Base-by-base conservation (phyloP, 768 basidiomycete genomes). In the Candolleomyces eurysporus region DNA sequence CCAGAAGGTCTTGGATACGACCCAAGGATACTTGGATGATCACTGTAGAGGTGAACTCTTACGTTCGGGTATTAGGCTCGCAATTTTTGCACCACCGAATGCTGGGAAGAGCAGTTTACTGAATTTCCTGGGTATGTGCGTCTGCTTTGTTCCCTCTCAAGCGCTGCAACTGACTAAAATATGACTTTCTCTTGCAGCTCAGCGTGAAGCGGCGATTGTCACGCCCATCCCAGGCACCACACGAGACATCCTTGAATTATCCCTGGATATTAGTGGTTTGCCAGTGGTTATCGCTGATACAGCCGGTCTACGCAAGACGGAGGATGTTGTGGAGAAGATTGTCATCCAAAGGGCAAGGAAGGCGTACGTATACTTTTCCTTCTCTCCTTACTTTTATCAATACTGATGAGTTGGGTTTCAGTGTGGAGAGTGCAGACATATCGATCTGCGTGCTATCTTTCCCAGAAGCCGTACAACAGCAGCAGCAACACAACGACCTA, bases 91-190 rank as follows among this genome's bases (percentile, higher is more conserved):
- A 0, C 92, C 94, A 22, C 92, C 95, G 0, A 97, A 97, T 67
- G 93, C 90, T 1, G 95, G 94, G n/a, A 97, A 96, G 76, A 94
- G 92, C 68, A 92, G 89, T 67, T 72, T 94, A n/a, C 79, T 94
- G 51, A 96, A 96, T 68, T 93, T 87, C 70, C 77, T 96, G 13
- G 91, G 94, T 89, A 66, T 14, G 79, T 65, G 1, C 73, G 21
- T n/a, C 39, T 21, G 54, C 11, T 26, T 52, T 19, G 19, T 55
- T 46, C 42, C 46, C 56, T 54, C 52, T 21, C n/a, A n/a, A n/a
- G n/a, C n/a, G n/a, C n/a, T 42, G 36, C 39, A 9, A 50, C 51
- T 48, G 39, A 11, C 22, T 8, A 17, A 19, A 21, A 16, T 31
- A 42, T 40, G 30, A 40, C 26, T 26, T 48, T 40, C 49, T 51